A percentile compares a stretch with the other conserved stretches of the same genome.
Evolutionary conservation across 2,329 filamentous ascomycete genomes (phyloP).

Genomic region (Blumeria graminis): DNA sequence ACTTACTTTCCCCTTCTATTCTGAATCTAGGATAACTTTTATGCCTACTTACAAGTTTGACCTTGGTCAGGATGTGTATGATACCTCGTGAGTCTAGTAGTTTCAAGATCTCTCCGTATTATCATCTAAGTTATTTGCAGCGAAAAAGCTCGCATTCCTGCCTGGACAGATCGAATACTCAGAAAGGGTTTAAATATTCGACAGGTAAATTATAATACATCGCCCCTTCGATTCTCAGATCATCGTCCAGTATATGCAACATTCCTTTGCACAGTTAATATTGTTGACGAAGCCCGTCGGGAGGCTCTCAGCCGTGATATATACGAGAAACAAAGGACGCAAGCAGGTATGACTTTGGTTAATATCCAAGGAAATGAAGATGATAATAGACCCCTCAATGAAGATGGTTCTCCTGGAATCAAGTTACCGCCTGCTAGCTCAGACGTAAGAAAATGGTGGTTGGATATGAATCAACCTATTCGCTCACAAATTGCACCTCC

Average conservation of each 20-base stretch:
- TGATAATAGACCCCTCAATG: slow-evolving; percentile 59
- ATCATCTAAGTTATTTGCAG: slow-evolving; percentile 17
- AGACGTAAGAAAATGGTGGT: slow-evolving; percentile 46
- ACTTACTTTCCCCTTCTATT: slow-evolving; percentile 73
- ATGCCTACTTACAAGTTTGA: slow-evolving; percentile 93
- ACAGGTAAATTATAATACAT: slow-evolving; percentile 62
- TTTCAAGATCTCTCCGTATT: background rate
- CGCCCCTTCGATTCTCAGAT: slow-evolving; percentile 72
- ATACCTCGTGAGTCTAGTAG: slow-evolving; percentile 45
- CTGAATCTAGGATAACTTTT: slow-evolving; percentile 70
- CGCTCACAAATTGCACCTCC: slow-evolving; percentile 49
- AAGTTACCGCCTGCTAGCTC: slow-evolving; percentile 46
- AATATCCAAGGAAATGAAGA: slow-evolving; percentile 34
- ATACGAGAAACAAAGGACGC: slow-evolving; percentile 41
- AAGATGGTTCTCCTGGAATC: slow-evolving; percentile 62
- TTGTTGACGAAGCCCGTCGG: slow-evolving; percentile 52
- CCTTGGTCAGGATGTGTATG: slow-evolving; percentile 66
- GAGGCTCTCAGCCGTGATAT: slow-evolving; percentile 49
- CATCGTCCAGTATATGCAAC: slow-evolving; percentile 85
- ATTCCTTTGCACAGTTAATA: slow-evolving; percentile 63
- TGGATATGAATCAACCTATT: slow-evolving; percentile 47
- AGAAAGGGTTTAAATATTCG: slow-evolving; percentile 64
- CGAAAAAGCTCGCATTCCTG: slow-evolving; percentile 83
- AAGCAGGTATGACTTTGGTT: slow-evolving; percentile 39
- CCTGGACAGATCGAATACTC: slow-evolving; percentile 88